Conservation (phyloP, 2,329 filamentous ascomycete species). For the Verticillium nubilum region DNA sequence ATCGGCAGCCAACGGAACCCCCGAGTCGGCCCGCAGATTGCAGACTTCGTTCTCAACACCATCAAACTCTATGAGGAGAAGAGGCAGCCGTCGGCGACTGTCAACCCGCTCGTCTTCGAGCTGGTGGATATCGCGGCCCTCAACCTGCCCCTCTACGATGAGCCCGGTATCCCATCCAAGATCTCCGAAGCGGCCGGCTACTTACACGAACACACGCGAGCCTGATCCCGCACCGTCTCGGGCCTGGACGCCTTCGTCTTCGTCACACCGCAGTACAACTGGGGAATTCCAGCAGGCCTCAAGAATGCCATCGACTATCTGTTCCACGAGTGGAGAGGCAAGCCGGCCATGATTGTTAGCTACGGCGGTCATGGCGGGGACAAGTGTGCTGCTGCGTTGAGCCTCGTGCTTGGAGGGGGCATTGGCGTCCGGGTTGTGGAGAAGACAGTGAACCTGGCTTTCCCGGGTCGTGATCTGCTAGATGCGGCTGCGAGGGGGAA, state of each 20-base stretch:
- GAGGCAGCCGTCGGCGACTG: background rate
- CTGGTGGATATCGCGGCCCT: background rate
- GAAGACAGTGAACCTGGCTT: background rate
- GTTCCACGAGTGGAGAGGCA: conserved; percentile 51
- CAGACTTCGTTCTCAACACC: background rate
- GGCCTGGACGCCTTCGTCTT: conserved; percentile 32
- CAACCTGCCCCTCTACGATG: conserved; percentile 13
- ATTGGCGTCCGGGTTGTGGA: background rate
- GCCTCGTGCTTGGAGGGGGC: background rate
- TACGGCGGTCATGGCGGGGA: conserved; percentile 44
- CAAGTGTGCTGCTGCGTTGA: background rate
- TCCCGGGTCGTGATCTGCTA: background rate
- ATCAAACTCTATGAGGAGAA: background rate
- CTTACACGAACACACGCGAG: conserved; percentile 24
- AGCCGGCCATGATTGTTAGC: conserved; percentile 46
- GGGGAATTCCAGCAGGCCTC: conserved; percentile 42
- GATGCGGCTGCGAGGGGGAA: background rate
- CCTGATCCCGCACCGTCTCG: conserved; percentile 25
- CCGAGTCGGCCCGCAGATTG: background rate
- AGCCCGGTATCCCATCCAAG: conserved; percentile 23
- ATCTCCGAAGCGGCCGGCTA: conserved; percentile 22
- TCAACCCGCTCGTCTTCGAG: background rate
- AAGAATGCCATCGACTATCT: conserved; percentile 62
- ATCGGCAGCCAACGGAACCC: background rate
- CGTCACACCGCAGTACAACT: conserved; percentile 53